These are phyloP conservation scores for Parsonsia alboflavescens DNA, from an alignment of 257 asterid genomes.

Conservation along the genomic window DNA sequence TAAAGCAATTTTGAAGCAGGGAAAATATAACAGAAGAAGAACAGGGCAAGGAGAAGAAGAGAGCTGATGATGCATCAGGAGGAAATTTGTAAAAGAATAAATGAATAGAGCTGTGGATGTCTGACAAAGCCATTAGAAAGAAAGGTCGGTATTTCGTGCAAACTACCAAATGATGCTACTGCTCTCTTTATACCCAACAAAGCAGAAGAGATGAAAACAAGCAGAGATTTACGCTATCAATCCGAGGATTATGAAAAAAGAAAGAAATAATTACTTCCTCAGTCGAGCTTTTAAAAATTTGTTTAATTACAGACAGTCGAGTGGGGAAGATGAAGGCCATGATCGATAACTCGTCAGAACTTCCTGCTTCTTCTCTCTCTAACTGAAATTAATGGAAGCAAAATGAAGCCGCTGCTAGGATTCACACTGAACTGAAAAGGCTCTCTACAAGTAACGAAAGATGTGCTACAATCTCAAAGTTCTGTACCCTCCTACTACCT, in stretches of 20 bases:
- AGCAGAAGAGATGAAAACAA: background rate
- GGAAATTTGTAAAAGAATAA: background rate
- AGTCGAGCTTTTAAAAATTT: background rate
- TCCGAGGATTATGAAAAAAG: background rate
- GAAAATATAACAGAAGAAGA: background rate
- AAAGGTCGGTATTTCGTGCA: background rate
- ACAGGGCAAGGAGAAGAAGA: too few relatives aligned
- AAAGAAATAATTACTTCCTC: background rate
- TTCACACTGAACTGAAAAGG: slow-evolving; percentile 6
- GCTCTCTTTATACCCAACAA: background rate
- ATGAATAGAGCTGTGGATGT: slow-evolving; percentile 4
- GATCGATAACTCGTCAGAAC: slow-evolving; percentile 15
- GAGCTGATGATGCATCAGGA: background rate
- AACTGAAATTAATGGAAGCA: slow-evolving; percentile 10
- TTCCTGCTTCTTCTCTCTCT: slow-evolving; percentile 14
- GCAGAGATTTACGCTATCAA: background rate
- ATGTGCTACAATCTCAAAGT: slow-evolving; percentile 16
- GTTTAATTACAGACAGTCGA: slow-evolving; percentile 26
- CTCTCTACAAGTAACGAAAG: slow-evolving; percentile 24
- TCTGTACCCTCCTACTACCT: slow-evolving; percentile 18
- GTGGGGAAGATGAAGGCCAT: slow-evolving; percentile 22
- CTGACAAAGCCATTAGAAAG: background rate
- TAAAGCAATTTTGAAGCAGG: background rate
- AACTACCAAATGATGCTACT: background rate
- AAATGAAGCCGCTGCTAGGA: slow-evolving; percentile 24